Conservation (phyloP, 108 stramenopile species). For the Schizochytrium sp. region DNA sequence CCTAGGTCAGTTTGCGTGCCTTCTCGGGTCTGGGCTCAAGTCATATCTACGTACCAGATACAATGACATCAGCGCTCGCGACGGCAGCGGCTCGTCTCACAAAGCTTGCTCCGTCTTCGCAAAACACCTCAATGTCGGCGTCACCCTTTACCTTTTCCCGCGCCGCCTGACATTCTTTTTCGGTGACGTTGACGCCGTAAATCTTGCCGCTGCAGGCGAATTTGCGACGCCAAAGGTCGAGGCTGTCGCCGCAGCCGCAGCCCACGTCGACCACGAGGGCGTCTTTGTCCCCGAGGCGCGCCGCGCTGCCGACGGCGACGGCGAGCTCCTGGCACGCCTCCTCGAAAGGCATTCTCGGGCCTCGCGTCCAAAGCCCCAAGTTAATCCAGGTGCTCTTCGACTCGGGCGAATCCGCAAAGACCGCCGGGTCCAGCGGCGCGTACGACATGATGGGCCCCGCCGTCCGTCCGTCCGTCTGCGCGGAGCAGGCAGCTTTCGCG, state of each 20-base stretch:
- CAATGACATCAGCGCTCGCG: neutral
- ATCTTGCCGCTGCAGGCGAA: neutral
- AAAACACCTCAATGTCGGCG: neutral
- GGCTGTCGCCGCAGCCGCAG: neutral
- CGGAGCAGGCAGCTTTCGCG: too few species aligned
- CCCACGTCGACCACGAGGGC: neutral
- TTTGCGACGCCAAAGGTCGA: neutral
- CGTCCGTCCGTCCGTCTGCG: too few species aligned
- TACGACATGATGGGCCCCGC: neutral
- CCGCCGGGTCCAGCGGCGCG: neutral
- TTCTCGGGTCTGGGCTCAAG: neutral
- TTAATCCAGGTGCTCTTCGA: neutral
- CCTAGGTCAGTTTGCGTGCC: neutral
- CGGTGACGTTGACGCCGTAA: neutral
- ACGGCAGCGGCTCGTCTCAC: neutral
- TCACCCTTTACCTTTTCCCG: neutral
- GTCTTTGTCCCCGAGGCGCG: neutral
- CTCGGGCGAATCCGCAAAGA: neutral
- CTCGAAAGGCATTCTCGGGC: neutral
- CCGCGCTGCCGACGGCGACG: neutral
- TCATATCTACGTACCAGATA: neutral
- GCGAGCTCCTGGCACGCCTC: neutral
- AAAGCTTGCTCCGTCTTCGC: neutral
- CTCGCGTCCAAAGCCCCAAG: neutral
- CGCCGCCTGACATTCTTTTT: neutral